Conservation (phyloP, 176 grass and related monocot genomes). For the Rhynchospora breviuscula region DNA sequence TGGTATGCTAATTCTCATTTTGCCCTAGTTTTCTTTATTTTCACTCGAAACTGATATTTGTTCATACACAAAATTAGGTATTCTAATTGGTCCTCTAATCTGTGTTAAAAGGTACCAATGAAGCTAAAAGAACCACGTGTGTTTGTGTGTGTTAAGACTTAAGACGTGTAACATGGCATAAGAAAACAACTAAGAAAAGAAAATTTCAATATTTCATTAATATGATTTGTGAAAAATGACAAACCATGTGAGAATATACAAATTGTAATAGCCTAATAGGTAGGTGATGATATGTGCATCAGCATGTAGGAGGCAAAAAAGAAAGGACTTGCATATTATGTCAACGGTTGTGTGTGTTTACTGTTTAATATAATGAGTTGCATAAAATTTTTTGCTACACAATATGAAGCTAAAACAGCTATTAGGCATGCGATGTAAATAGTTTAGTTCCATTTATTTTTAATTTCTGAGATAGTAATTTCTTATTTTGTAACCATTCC, state of each 20-base stretch:
- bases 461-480: neutral
- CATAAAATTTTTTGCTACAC: neutral
- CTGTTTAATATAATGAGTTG: neutral
- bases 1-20: slow-evolving; percentile 39
- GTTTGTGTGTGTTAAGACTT: neutral
- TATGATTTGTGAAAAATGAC: neutral
- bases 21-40: neutral
- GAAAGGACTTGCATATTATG: neutral
- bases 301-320: neutral
- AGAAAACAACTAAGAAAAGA: neutral
- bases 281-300: neutral
- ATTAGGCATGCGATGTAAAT: neutral
- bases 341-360: neutral
- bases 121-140: neutral
- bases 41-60: neutral
- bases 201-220: neutral
- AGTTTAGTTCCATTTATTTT: neutral
- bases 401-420: neutral
- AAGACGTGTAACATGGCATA: neutral
- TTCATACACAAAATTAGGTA: neutral
- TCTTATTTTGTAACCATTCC: slow-evolving; percentile 1
- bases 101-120: neutral
- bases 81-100: neutral
- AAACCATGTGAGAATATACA: neutral
- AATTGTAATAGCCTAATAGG: neutral